Evolutionary conservation across 176 grass and related monocot genomes (phyloP), one percentile per base, ranked within the genome.

Genomic region (Triticum urartu): DNA sequence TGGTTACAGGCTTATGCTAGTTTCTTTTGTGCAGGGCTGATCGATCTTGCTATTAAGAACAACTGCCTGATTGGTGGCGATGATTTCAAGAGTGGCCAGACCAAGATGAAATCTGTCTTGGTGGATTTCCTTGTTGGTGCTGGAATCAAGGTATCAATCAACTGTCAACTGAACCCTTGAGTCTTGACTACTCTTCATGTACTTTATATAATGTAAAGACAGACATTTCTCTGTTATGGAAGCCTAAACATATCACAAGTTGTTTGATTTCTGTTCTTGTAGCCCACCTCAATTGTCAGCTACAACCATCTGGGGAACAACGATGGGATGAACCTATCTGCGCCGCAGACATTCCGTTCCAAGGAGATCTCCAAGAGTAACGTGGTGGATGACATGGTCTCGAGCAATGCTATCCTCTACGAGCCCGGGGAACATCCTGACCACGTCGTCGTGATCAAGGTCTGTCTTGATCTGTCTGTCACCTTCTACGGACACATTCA

Each of bases 351-450:
- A 47, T 98, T 98, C 74, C 80, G 94, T 63, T 98, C 97, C 33
- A 98, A 98, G 84, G 97, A 98, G 90, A 98, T 98, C 79, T 98
- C 97, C 32, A 98, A 98, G 82, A 98, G 97, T 38, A 98, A 95
- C 43, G 97, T 98, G 24, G 97, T 98, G 9, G 97, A 98, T 85
- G 97, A 98, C 80, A 98, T 98, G 94, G 97, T 98, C 42, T 92
- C 97, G 11, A 98, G 97, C 85, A 98, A 98, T 35, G 94, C 85
- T 45, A 95, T 98, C 76, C 87, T 98, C 61, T 98, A 91, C 14
- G 93, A 95, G 91, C 92, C 94, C 0, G 97, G 97, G 72, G 97
- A 98, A 60, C 97, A 98, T 63, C 97, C 97, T 9, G 92, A 98
- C 20, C 97, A 98, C 47, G 94, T 98, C 32, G 91, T 98, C 8